Base-by-base conservation (phyloP, 2,329 filamentous ascomycete species). In the Phaeosphaeria sp. region DNA sequence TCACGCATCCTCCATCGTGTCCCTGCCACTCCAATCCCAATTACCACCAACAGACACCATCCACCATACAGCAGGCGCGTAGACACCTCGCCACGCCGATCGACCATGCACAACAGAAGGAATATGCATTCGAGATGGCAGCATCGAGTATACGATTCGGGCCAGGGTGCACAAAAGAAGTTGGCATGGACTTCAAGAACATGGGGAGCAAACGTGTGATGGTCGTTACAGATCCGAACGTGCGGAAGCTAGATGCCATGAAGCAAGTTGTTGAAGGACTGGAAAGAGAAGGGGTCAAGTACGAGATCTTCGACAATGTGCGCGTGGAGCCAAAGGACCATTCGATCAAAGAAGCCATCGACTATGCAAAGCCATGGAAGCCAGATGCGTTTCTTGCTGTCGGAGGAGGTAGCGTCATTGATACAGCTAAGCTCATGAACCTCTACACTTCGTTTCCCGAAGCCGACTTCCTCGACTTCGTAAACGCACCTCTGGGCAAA, bases 51-150 rank as follows among this genome's bases (percentile, higher is more conserved):
- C 67, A 67, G 40, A 69, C 66, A 27, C 71, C 69, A 5, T 67
- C 63, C 2, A 77, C 82, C 6, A 74, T 83, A 43, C 68, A 74
- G 13, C 84, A 86, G 79, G 84, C 84, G 40, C 83, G 83, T 42
- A 79, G 86, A 42, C 82, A 85, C 59, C 80, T 93, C 58, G 93
- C 92, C n/a, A 94, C 92, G 0, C 92, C 93, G 0, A 80, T 90
- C 25, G 89, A 92, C 69, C 79, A 84, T 8, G 84, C 86, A 2
- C 86, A 88, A 63, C 86, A 93, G 72, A 97, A 96, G 76, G 95
- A 99, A 77, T 99, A 99, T 80, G 95, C 95, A 15, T 99, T 99
- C 74, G 95, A 99, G 78, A 96, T 99, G 94, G 95, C 95, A 0
- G 93, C 95, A 1, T 96, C 92, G 1, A 92, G 90, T 25, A 97